A percentile compares a stretch with the other conserved stretches of the same genome.
Conservation (phyloP, 75 land plant species). For the Selaginella tamariscina region DNA sequence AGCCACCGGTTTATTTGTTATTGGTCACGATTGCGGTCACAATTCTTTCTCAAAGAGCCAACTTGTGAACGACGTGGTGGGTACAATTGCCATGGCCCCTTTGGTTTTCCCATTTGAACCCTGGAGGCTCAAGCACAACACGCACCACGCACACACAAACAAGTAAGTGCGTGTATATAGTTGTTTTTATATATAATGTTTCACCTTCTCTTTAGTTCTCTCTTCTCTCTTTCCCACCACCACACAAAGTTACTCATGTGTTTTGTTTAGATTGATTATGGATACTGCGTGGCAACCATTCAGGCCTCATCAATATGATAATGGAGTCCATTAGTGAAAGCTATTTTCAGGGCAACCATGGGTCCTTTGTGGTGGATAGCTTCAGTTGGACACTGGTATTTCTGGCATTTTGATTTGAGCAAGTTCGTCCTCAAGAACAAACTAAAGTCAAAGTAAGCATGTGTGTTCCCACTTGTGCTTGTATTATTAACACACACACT, state of each 20-base stretch:
- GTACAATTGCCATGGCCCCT: constrained; percentile 13
- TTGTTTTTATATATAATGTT: background rate
- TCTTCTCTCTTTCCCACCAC: too few species aligned
- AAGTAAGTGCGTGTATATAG: constrained; percentile 5
- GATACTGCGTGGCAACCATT: constrained; percentile 23
- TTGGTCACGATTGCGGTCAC: constrained; percentile 21
- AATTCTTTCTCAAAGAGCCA: constrained; percentile 21
- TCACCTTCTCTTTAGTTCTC: too few species aligned
- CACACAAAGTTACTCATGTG: too few species aligned
- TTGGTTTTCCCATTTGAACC: constrained; percentile 20
- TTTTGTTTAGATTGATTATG: constrained; percentile 15
- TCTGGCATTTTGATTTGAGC: constrained; percentile 11
- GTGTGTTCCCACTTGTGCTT: too few species aligned
- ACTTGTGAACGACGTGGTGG: constrained; percentile 18
- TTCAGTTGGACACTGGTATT: constrained; percentile 17
- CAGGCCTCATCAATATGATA: constrained; percentile 12
- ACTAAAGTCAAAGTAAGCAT: constrained; percentile 1
- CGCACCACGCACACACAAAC: constrained; percentile 20
- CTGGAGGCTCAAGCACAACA: constrained; percentile 20
- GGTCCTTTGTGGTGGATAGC: constrained; percentile 17
- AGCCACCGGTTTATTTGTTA: constrained; percentile 14
- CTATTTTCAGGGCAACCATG: constrained; percentile 9
- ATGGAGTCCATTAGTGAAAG: background rate
- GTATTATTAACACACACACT: too few species aligned
- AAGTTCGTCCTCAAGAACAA: constrained; percentile 5